These are phyloP conservation scores for Globisporangium irregulare DNA, from an alignment of 352 stramenopile species.

Conservation along the genomic window DNA sequence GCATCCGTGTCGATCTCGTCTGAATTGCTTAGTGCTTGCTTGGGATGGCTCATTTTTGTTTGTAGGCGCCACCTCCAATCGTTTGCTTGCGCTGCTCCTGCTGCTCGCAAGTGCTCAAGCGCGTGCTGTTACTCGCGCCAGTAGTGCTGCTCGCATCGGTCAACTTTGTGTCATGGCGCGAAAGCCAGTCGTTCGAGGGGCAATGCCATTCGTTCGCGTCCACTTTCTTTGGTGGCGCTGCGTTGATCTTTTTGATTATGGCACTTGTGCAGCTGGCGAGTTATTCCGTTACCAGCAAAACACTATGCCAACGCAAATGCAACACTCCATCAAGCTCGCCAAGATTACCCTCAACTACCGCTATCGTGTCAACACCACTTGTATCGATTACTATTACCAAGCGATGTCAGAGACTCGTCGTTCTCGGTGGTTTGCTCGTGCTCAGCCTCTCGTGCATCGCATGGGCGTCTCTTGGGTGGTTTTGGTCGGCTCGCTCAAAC, in stretches of 20 bases:
- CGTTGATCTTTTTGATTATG: conserved; percentile 26
- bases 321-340: not conserved
- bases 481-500: conserved; percentile 11
- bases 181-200: conserved; percentile 5
- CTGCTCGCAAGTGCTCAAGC: conserved; percentile 40
- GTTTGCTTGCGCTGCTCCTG: conserved; percentile 55
- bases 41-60: not conserved
- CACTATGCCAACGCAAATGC: not conserved
- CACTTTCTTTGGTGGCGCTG: conserved; percentile 27
- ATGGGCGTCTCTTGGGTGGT: conserved; percentile 25
- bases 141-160: conserved; percentile 20
- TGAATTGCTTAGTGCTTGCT: not conserved
- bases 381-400: not conserved
- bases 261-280: conserved; percentile 7
- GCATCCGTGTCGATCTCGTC: not conserved
- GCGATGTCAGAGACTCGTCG: conserved; percentile 12
- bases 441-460: conserved; percentile 22
- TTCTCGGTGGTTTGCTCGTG: conserved; percentile 11
- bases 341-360: not conserved
- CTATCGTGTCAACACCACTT: not conserved
- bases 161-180: conserved; percentile 29
- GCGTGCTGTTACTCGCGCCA: conserved; percentile 29
- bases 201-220: not conserved
- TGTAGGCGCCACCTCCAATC: conserved; percentile 31
- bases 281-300: not conserved